phyloP scores from a whole-genome alignment of 768 basidiomycete species.

The Trametopsis cervina region DNA sequence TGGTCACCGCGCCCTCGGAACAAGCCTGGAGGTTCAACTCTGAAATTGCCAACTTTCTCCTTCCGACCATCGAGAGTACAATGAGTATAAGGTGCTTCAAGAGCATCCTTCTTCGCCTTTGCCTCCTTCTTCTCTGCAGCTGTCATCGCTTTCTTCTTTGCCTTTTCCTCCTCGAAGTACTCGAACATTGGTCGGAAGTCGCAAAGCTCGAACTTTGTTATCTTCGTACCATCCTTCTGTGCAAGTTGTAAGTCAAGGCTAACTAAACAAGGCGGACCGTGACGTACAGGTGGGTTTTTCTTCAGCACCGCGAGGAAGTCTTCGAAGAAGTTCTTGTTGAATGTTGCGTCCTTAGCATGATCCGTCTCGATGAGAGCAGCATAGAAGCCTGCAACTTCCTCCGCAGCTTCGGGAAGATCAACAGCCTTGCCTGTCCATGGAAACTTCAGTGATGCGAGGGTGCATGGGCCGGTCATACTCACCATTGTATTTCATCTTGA shows the following conservation, averaged over 20 bases:
- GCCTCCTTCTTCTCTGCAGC: conserved; percentile 84
- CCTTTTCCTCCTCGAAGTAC: conserved; percentile 87
- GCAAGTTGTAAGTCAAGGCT: background rate
- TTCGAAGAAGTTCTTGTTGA: conserved; percentile 93
- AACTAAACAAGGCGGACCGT: background rate
- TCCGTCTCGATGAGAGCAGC: conserved; percentile 88
- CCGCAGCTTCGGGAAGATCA: conserved; percentile 75
- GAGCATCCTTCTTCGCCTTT: conserved; percentile 78
- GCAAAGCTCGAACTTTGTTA: conserved; percentile 71
- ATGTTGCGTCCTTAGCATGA: conserved; percentile 80
- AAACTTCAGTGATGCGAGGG: conserved; percentile 2
- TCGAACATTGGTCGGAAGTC: conserved; percentile 96
- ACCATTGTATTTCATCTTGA: conserved; percentile 98
- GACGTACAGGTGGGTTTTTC: conserved; percentile 75
- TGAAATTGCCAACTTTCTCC: conserved; percentile 98
- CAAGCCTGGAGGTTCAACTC: conserved; percentile 96
- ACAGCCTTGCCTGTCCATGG: conserved; percentile 58
- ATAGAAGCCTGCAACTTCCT: conserved; percentile 97
- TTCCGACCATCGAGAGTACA: conserved; percentile 94
- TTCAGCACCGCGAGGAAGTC: conserved; percentile 80
- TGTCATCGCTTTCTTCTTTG: conserved; percentile 84
- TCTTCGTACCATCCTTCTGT: conserved; percentile 67
- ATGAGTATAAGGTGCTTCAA: conserved; percentile 77
- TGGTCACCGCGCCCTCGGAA: conserved; percentile 98
- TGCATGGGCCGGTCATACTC: conserved; percentile 19